Evolutionary conservation across 2,329 filamentous ascomycete genomes (phyloP).

Genomic region (Clarireedia hainanense): DNA sequence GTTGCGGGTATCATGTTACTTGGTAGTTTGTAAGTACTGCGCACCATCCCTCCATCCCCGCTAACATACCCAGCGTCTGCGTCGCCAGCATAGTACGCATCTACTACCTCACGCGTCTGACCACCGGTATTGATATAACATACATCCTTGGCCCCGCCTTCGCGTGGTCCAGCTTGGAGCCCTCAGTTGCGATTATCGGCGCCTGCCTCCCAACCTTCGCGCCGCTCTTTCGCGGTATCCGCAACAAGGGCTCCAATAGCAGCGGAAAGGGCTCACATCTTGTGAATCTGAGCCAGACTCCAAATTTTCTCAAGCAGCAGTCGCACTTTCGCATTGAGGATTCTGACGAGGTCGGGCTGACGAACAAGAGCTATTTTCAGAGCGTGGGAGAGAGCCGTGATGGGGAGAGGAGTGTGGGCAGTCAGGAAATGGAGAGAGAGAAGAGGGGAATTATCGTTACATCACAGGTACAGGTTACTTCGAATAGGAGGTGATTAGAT

Average conservation of each 20-base stretch:
- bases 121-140: background rate
- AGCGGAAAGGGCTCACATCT: background rate
- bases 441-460: background rate
- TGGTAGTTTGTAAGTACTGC: background rate
- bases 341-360: background rate
- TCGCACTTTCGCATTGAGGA: slow-evolving; percentile 1
- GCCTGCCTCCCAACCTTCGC: slow-evolving; percentile 2
- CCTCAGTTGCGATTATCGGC: background rate
- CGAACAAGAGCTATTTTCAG: background rate
- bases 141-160: slow-evolving; percentile 1
- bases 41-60: background rate
- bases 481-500: background rate
- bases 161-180: background rate
- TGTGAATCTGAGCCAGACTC: background rate
- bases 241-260: background rate
- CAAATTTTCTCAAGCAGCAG: background rate
- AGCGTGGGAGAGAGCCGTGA: background rate
- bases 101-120: background rate
- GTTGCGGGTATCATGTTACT: slow-evolving; percentile 1
- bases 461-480: background rate
- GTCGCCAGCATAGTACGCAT: slow-evolving; percentile 3
- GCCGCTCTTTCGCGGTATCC: slow-evolving; percentile 1
- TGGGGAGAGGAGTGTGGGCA: background rate
- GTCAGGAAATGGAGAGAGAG: background rate
- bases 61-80: background rate